A percentile compares a stretch with the other conserved stretches of the same genome.
These are phyloP conservation scores for Cicer bijugum DNA, from an alignment of 306 rosid genomes.

Conservation along the genomic window DNA sequence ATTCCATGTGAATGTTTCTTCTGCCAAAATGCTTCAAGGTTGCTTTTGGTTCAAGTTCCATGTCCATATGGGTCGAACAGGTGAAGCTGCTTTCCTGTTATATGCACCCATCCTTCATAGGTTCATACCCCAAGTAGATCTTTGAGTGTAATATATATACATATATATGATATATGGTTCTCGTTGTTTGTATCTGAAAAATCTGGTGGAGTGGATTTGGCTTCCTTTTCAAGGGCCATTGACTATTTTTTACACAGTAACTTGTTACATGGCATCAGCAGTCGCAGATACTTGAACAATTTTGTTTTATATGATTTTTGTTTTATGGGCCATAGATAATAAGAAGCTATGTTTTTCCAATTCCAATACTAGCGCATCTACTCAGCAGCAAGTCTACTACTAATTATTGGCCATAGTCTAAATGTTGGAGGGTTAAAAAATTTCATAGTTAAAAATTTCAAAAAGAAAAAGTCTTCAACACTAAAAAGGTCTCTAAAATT, in stretches of 20 bases:
- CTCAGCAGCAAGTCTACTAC: neutral
- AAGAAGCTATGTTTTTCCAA: slow-evolving; percentile 22
- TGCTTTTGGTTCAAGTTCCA: slow-evolving; percentile 44
- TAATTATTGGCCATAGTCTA: too few species aligned
- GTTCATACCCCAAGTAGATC: slow-evolving; percentile 27
- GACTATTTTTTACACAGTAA: neutral
- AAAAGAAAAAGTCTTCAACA: too few species aligned
- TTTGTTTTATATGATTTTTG: slow-evolving; percentile 34
- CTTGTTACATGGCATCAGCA: slow-evolving; percentile 39
- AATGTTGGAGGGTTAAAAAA: too few species aligned
- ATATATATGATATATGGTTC: slow-evolving; percentile 20
- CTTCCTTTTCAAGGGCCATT: slow-evolving; percentile 39
- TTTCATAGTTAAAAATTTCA: too few species aligned
- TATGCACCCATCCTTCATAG: slow-evolving; percentile 27
- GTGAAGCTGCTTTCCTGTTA: slow-evolving; percentile 36
- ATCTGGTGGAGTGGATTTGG: slow-evolving; percentile 31
- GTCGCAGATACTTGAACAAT: slow-evolving; percentile 32
- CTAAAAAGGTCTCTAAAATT: too few species aligned
- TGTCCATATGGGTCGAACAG: slow-evolving; percentile 36
- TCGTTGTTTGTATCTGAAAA: slow-evolving; percentile 41
- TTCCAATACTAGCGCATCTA: neutral
- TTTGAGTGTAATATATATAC: slow-evolving; percentile 31
- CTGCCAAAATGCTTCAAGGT: slow-evolving; percentile 47
- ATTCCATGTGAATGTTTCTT: slow-evolving; percentile 39
- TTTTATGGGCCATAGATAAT: slow-evolving; percentile 31